phyloP scores from a whole-genome alignment of 2,329 filamentous ascomycete genomes.

The Alternaria sp. region DNA sequence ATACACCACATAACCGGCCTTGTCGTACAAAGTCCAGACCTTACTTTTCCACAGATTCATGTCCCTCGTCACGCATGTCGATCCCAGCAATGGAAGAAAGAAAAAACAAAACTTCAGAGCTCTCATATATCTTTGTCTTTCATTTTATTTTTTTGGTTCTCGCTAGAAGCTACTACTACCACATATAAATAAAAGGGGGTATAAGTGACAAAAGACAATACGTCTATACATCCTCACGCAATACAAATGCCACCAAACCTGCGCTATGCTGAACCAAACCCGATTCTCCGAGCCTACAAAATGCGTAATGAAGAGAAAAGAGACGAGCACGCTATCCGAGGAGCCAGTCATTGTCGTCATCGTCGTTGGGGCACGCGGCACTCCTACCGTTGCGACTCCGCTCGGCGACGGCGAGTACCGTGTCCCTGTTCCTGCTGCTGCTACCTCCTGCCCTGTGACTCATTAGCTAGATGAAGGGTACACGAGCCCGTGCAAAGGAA shows the following conservation, averaged over 20 bases:
- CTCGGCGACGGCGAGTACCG: neutral
- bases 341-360: neutral
- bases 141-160: neutral
- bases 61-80: too few relatives aligned
- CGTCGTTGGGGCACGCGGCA: neutral
- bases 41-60: too few relatives aligned
- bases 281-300: slow-evolving; percentile 16
- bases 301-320: slow-evolving; percentile 16
- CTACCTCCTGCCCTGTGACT: slow-evolving; percentile 15
- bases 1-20: neutral
- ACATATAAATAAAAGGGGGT: slow-evolving; percentile 21
- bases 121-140: neutral
- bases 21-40: too few relatives aligned
- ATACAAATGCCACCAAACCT: slow-evolving; percentile 23
- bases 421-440: neutral
- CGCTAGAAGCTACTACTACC: slow-evolving; percentile 4
- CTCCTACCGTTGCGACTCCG: neutral
- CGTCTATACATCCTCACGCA: slow-evolving; percentile 21
- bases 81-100: neutral
- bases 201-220: slow-evolving; percentile 23
- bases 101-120: too few relatives aligned
- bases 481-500: neutral
- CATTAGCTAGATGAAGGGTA: neutral
- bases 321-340: slow-evolving; percentile 13
- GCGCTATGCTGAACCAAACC: slow-evolving; percentile 20